These are phyloP conservation scores for Populus tomentosa DNA, from an alignment of 441 rosid genomes.

Conservation along the genomic window DNA sequence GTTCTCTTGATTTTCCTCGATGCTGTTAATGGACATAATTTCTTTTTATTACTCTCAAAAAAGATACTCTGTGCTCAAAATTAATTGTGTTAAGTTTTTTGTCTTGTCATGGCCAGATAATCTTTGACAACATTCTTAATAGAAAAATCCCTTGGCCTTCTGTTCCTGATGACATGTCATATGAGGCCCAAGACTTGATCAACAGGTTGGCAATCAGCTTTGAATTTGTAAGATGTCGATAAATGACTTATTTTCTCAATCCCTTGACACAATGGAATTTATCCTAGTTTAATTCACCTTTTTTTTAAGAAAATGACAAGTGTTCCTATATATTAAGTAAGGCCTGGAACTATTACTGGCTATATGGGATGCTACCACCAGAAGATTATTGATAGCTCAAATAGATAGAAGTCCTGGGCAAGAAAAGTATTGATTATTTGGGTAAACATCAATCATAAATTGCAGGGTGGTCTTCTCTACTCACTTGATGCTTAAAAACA, in stretches of 20 bases:
- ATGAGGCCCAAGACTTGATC: slow-evolving; percentile 78
- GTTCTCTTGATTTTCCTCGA: slow-evolving; percentile 8
- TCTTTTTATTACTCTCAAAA: not conserved
- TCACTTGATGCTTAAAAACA: not conserved
- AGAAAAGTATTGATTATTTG: not conserved
- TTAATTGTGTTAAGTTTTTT: slow-evolving; percentile 11
- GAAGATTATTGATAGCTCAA: not conserved
- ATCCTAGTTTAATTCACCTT: not conserved
- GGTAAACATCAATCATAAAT: not conserved
- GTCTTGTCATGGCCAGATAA: slow-evolving; percentile 41
- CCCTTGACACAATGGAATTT: not conserved
- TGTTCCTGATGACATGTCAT: slow-evolving; percentile 63
- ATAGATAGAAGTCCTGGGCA: not conserved
- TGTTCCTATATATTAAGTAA: not conserved
- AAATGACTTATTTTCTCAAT: slow-evolving; percentile 7
- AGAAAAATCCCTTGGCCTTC: slow-evolving; percentile 82
- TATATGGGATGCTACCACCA: not conserved
- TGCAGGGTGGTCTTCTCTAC: not conserved
- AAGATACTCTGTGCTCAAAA: not conserved
- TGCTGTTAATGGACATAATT: not conserved
- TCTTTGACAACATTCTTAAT: slow-evolving; percentile 82
- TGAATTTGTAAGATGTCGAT: slow-evolving; percentile 5
- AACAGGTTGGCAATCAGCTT: slow-evolving; percentile 46
- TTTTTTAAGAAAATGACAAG: not conserved
- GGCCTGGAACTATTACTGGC: not conserved